Evolutionary conservation across 805 yeast genomes (phyloP).

Genomic region (Tetrapisispora taiwanensis): DNA sequence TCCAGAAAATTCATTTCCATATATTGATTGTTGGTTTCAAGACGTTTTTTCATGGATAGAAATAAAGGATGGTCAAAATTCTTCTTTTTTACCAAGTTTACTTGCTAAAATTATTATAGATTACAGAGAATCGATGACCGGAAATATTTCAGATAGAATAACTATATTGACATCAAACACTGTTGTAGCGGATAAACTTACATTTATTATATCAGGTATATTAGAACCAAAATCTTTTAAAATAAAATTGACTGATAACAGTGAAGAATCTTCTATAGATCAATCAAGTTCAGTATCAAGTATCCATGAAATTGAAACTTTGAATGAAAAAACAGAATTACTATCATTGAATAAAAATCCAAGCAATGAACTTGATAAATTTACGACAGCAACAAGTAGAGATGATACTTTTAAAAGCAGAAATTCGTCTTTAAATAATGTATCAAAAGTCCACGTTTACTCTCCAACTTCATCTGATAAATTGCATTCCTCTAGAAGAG

Average conservation of each 20-base stretch:
- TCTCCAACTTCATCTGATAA: background rate
- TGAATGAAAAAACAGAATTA: background rate
- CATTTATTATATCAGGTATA: slow-evolving; percentile 44
- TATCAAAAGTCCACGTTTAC: background rate
- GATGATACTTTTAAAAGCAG: background rate
- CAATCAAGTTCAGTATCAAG: background rate
- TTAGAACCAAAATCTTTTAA: slow-evolving; percentile 30
- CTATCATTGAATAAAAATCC: background rate
- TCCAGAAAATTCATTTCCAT: slow-evolving; percentile 19
- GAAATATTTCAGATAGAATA: slow-evolving; percentile 35
- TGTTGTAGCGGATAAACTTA: slow-evolving; percentile 47
- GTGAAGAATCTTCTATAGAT: background rate
- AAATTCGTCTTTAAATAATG: background rate
- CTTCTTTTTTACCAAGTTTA: slow-evolving; percentile 21
- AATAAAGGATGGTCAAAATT: slow-evolving; percentile 33
- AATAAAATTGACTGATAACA: background rate
- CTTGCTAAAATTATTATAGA: slow-evolving; percentile 22
- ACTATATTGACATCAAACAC: slow-evolving; percentile 52
- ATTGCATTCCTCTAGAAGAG: slow-evolving; percentile 18
- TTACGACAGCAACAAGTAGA: background rate
- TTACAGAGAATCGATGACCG: slow-evolving; percentile 13
- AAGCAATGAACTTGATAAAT: background rate
- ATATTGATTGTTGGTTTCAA: slow-evolving; percentile 32
- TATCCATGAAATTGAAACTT: background rate
- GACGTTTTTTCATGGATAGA: slow-evolving; percentile 35